phyloP scores from a whole-genome alignment of 1,139 yeast genomes.

The Geotrichum aggregatum region DNA sequence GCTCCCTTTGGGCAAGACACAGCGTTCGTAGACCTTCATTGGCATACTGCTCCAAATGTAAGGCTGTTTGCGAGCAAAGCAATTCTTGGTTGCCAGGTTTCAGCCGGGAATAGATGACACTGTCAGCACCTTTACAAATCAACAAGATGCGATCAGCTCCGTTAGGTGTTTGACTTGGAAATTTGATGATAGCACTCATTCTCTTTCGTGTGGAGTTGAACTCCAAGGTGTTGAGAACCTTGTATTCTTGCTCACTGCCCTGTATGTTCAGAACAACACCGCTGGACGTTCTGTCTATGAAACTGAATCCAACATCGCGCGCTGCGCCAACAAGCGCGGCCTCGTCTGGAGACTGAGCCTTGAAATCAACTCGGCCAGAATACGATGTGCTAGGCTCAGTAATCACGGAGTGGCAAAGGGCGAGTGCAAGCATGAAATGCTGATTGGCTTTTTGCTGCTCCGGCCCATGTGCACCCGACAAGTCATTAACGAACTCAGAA shows the following conservation, averaged over 20 bases:
- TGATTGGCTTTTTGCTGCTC: slow-evolving; percentile 57
- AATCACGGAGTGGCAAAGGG: slow-evolving; percentile 87
- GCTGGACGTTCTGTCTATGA: slow-evolving; percentile 67
- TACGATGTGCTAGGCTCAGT: slow-evolving; percentile 52
- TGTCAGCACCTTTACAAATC: slow-evolving; percentile 97
- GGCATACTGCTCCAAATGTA: slow-evolving; percentile 83
- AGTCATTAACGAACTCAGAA: slow-evolving; percentile 47
- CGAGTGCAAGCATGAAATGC: slow-evolving; percentile 72
- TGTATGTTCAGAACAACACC: slow-evolving; percentile 67
- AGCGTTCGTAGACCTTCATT: slow-evolving; percentile 93
- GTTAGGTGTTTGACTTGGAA: slow-evolving; percentile 47
- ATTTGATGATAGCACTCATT: slow-evolving; percentile 91
- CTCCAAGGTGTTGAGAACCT: slow-evolving; percentile 83
- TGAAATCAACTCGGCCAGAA: slow-evolving; percentile 57
- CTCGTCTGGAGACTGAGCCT: slow-evolving; percentile 98
- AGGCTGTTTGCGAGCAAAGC: slow-evolving; percentile 49
- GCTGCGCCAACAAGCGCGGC: slow-evolving; percentile 93
- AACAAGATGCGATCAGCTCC: slow-evolving; percentile 80
- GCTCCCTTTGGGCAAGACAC: slow-evolving; percentile 78
- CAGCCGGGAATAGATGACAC: slow-evolving; percentile 84
- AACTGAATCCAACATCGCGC: slow-evolving; percentile 82
- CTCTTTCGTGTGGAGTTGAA: slow-evolving; percentile 96
- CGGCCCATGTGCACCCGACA: slow-evolving; percentile 45
- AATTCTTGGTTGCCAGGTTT: slow-evolving; percentile 16
- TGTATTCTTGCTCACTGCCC: slow-evolving; percentile 66